A percentile compares a stretch with the other conserved stretches of the same genome.
phyloP scores from a whole-genome alignment of 768 basidiomycete genomes.

The Austroboletus eburneus region DNA sequence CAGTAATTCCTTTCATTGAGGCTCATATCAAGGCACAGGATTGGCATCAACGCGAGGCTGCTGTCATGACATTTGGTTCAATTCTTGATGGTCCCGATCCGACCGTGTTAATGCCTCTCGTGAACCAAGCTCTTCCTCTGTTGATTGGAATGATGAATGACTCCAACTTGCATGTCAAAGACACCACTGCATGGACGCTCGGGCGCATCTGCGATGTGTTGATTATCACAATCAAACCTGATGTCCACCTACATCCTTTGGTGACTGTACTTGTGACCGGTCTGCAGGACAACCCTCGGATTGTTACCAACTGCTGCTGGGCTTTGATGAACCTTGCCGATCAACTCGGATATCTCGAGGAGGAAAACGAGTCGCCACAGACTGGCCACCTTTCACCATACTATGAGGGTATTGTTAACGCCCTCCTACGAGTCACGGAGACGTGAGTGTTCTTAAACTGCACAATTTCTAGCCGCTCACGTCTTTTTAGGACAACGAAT shows the following conservation, averaged over 20 bases:
- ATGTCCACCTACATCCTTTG: conserved; percentile 80
- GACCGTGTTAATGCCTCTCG: conserved; percentile 79
- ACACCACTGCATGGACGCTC: conserved; percentile 97
- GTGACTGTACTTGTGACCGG: conserved; percentile 80
- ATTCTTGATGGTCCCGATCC: conserved; percentile 97
- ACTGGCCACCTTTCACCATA: conserved; percentile 79
- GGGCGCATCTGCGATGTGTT: conserved; percentile 92
- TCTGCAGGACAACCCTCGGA: conserved; percentile 75
- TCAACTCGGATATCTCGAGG: conserved; percentile 73
- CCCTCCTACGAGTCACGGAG: conserved; percentile 83
- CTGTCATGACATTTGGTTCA: conserved; percentile 97
- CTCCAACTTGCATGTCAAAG: conserved; percentile 80
- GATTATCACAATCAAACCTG: conserved; percentile 81
- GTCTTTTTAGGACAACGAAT: conserved; percentile 58
- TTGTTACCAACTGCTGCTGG: conserved; percentile 94
- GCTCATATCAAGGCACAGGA: conserved; percentile 87
- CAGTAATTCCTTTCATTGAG: conserved; percentile 97
- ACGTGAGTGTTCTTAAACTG: conserved; percentile 46
- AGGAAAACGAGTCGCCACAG: conserved; percentile 48
- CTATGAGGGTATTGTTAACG: conserved; percentile 81
- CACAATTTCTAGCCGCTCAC: conserved; percentile 10
- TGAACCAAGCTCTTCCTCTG: conserved; percentile 89
- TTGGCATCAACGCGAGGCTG: conserved; percentile 96
- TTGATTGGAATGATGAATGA: conserved; percentile 96
- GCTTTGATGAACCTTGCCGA: conserved; percentile 93